Conservation (phyloP, 1,284 basidiomycete species). For the Quambalaria eucalypti region DNA sequence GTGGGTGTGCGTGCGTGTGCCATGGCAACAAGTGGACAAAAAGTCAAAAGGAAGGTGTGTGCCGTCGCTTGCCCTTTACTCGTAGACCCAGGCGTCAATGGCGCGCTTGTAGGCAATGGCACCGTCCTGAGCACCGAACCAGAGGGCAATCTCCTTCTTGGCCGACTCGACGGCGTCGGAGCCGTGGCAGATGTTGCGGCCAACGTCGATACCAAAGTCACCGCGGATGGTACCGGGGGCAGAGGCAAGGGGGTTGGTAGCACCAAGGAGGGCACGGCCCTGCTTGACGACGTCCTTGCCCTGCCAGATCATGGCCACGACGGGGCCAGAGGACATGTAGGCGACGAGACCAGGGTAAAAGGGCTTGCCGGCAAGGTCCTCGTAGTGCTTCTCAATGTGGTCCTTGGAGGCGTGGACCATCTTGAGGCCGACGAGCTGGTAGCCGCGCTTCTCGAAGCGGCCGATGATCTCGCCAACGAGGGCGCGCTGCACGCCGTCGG, state of each 20-base stretch:
- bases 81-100: slow-evolving; percentile 45
- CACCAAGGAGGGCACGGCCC: slow-evolving; percentile 87
- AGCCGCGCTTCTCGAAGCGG: slow-evolving; percentile 20
- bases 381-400: slow-evolving; percentile 46
- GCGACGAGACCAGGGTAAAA: slow-evolving; percentile 43
- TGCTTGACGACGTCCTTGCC: slow-evolving; percentile 59
- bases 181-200: slow-evolving; percentile 58
- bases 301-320: slow-evolving; percentile 94
- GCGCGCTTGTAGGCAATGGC: slow-evolving; percentile 39
- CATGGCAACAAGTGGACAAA: too few species aligned
- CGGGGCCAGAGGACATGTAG: slow-evolving; percentile 76
- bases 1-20: too few species aligned
- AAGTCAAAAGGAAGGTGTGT: not conserved
- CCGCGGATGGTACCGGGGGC: slow-evolving; percentile 53
- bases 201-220: slow-evolving; percentile 83
- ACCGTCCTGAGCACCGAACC: slow-evolving; percentile 44
- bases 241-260: slow-evolving; percentile 90
- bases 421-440: slow-evolving; percentile 44
- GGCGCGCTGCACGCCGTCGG: slow-evolving; percentile 44
- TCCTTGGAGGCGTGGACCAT: slow-evolving; percentile 42
- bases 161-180: slow-evolving; percentile 57
- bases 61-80: slow-evolving; percentile 17
- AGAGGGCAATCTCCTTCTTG: slow-evolving; percentile 45
- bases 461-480: slow-evolving; percentile 44
- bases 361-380: slow-evolving; percentile 46